Conservation (phyloP, 2,329 filamentous ascomycete species). For the Penicillium capsulatum region DNA sequence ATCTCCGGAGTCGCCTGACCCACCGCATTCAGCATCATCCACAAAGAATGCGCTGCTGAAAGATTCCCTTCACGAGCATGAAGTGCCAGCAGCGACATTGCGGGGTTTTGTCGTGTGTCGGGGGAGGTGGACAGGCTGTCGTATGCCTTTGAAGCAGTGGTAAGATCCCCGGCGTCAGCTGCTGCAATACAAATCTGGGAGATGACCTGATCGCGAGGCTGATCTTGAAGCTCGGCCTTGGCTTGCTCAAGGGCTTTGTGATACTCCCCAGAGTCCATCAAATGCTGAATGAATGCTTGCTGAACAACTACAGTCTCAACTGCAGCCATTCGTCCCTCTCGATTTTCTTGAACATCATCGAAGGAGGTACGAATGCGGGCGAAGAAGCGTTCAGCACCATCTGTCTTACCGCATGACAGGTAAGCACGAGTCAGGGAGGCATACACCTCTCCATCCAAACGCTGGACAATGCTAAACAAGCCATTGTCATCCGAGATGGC, state of each 20-base stretch:
- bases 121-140: conserved; percentile 53
- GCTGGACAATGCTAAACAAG: conserved; percentile 61
- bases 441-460: conserved; percentile 80
- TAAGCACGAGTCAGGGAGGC: conserved; percentile 90
- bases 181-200: conserved; percentile 69
- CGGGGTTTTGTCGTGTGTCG: conserved; percentile 53
- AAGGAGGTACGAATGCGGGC: conserved; percentile 66
- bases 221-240: conserved; percentile 54
- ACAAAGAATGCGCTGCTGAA: conserved; percentile 70
- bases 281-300: conserved; percentile 73
- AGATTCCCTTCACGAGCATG: conserved; percentile 80
- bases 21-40: conserved; percentile 63
- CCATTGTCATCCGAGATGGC: conserved; percentile 82
- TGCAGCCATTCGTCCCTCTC: conserved; percentile 57
- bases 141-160: conserved; percentile 65
- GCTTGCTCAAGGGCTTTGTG: conserved; percentile 71
- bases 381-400: conserved; percentile 81
- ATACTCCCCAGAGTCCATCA: conserved; percentile 66
- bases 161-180: conserved; percentile 71
- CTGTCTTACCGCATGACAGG: conserved; percentile 70
- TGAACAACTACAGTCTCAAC: conserved; percentile 69
- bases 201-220: conserved; percentile 61
- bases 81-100: conserved; percentile 80
- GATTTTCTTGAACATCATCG: conserved; percentile 42
- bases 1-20: conserved; percentile 60